phyloP scores from a whole-genome alignment of 768 basidiomycete genomes.

The Ramaria sp. region DNA sequence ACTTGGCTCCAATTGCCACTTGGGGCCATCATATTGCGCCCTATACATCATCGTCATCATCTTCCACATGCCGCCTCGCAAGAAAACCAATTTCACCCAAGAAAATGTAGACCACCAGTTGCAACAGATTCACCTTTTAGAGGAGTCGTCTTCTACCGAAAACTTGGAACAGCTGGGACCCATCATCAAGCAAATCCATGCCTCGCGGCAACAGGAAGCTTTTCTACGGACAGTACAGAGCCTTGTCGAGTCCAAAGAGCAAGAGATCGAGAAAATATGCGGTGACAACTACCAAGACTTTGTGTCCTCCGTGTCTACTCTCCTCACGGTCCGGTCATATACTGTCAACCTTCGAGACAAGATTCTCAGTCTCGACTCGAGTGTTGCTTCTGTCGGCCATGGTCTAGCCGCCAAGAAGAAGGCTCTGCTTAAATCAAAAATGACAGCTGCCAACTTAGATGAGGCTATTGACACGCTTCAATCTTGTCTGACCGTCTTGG shows the following conservation, averaged over 20 bases:
- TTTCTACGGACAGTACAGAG: constrained; percentile 77
- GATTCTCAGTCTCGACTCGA: constrained; percentile 80
- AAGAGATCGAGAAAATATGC: constrained; percentile 94
- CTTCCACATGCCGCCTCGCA: constrained; percentile 56
- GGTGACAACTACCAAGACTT: constrained; percentile 97
- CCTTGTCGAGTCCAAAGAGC: constrained; percentile 91
- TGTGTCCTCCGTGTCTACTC: constrained; percentile 90
- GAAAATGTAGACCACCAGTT: constrained; percentile 83
- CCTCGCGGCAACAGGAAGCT: constrained; percentile 76
- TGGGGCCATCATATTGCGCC: too few species aligned
- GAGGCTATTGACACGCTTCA: constrained; percentile 95
- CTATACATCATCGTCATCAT: too few species aligned
- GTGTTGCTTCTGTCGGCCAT: constrained; percentile 79
- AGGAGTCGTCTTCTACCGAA: constrained; percentile 81
- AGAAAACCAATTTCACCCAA: constrained; percentile 63
- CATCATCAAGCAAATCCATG: constrained; percentile 88
- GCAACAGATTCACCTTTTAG: constrained; percentile 83
- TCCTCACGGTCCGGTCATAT: constrained; percentile 92
- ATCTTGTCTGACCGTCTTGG: constrained; percentile 83
- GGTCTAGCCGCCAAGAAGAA: constrained; percentile 92
- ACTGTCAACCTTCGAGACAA: constrained; percentile 89
- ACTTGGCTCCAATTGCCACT: too few species aligned
- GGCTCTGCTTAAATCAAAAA: constrained; percentile 77
- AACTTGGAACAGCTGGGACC: constrained; percentile 94
- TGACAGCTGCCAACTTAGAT: constrained; percentile 89